A percentile compares a stretch with the other conserved stretches of the same genome.
Conservation (phyloP, 1,284 basidiomycete genomes). For the Macrocystidia cucumis region DNA sequence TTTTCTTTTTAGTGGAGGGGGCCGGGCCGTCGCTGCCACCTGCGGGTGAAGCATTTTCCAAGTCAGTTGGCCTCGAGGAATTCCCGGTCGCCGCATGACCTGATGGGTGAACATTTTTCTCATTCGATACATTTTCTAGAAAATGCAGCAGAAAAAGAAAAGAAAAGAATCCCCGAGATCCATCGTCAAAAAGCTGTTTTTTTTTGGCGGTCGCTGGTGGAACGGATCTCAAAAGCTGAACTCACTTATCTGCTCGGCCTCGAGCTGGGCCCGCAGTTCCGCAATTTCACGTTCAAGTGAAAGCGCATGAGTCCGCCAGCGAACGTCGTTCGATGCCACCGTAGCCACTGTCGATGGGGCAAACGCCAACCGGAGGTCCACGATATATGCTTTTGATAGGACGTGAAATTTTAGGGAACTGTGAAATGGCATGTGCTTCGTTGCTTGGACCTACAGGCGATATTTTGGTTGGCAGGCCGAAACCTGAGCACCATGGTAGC, state of each 20-base stretch:
- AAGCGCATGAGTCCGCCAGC: conserved; percentile 39
- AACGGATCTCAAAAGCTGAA: conserved; percentile 3
- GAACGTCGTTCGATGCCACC: conserved; percentile 15
- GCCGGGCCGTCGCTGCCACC: too few species aligned
- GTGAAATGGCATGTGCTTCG: not conserved
- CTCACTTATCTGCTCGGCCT: conserved; percentile 35
- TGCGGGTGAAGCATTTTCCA: too few species aligned
- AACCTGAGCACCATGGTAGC: conserved; percentile 32
- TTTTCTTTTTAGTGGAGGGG: too few species aligned
- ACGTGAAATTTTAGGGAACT: not conserved
- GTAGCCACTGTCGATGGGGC: conserved; percentile 16
- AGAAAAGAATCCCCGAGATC: too few species aligned
- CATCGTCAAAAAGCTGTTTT: too few species aligned
- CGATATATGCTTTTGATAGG: conserved; percentile 29
- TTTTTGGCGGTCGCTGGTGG: too few species aligned
- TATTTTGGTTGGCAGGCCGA: conserved; percentile 32
- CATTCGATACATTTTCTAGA: too few species aligned
- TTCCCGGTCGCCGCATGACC: too few species aligned
- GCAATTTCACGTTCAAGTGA: conserved; percentile 33
- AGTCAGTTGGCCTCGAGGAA: too few species aligned
- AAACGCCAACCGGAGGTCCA: conserved; percentile 33
- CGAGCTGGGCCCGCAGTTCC: conserved; percentile 28
- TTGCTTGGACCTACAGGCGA: conserved; percentile 25
- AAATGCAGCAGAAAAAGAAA: not conserved
- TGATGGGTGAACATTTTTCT: too few species aligned